Conservation (phyloP, 805 yeast genomes). For the Cyberlindnera japonica region DNA sequence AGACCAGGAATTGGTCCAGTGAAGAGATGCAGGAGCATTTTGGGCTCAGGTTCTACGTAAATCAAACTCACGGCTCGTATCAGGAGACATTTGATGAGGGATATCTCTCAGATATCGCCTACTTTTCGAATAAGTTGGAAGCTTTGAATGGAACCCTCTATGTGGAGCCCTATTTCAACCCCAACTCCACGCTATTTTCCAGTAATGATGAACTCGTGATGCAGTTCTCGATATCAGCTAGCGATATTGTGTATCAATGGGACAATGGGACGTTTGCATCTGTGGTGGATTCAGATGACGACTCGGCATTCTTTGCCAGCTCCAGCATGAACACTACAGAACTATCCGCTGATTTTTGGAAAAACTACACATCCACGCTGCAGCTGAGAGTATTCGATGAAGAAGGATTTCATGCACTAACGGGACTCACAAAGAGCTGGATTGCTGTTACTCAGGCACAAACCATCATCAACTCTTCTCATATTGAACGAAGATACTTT, state of each 20-base stretch:
- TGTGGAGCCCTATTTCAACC: constrained; percentile 12
- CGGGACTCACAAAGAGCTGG: constrained; percentile 13
- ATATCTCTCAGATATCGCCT: constrained; percentile 13
- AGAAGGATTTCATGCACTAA: not conserved
- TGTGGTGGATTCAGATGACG: constrained; percentile 67
- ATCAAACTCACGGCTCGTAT: constrained; percentile 7
- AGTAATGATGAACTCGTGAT: constrained; percentile 10
- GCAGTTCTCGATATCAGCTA: constrained; percentile 62
- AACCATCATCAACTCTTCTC: constrained; percentile 1
- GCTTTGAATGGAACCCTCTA: constrained; percentile 6
- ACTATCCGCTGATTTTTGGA: constrained; percentile 8
- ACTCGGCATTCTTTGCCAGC: constrained; percentile 62
- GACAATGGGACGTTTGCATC: constrained; percentile 52
- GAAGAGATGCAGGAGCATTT: constrained; percentile 6
- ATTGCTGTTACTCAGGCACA: constrained; percentile 11
- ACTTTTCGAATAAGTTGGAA: constrained; percentile 10
- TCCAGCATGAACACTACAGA: constrained; percentile 40
- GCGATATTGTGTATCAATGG: constrained; percentile 66
- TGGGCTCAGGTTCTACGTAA: constrained; percentile 14
- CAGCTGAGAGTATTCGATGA: constrained; percentile 13
- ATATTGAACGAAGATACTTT: constrained; percentile 5
- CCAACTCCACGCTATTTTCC: constrained; percentile 5
- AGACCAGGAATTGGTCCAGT: not conserved
- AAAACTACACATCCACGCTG: constrained; percentile 4
- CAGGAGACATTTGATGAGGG: constrained; percentile 15